Evolutionary conservation across 2,329 filamentous ascomycete species (phyloP), one percentile per base, ranked within the genome.

Genomic region (Chalara sp.): DNA sequence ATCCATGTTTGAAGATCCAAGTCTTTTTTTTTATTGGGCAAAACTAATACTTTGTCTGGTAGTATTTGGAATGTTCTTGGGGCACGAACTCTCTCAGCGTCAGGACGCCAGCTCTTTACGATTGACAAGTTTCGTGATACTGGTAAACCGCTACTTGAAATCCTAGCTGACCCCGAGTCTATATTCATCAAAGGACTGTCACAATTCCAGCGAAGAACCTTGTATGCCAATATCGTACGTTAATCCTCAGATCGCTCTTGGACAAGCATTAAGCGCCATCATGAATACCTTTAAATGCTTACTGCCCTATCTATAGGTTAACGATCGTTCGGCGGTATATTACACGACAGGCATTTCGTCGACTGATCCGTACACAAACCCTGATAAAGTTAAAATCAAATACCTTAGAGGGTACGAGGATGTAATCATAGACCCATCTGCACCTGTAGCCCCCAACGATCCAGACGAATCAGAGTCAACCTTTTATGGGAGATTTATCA

Each of bases 51-150:
- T 21, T 21, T 3, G 3, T 21, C 21, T 21, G 21, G 21, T 21
- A 21, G 21, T 13, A 29, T 45, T 31, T 45, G 43, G 43, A 97
- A 97, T 64, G 79, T 86, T n/a, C 67, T 97, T 4, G 92, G 89
- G 43, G 84, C 89, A 1, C 78, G 86, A 50, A 89, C 86, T 0
- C 70, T 97, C 5, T 95, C 88, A 51, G 83, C 81, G 63, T 95
- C 89, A 0, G 92, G 92, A 5, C 78, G 84, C 46, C 92, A 97
- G 66, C 75, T 97, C 7, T 97, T 96, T 66, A 83, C 83, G 50
- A 86, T 93, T 53, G 92, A 97, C 70, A 73, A 78, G 5, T 96
- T 96, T 68, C 83, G 90, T 52, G 83, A 88, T 55, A 95, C 89
- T 0, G 84, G 81, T n/a, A 79, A 83, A 40, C 89, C 91, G 0